Evolutionary conservation across 441 rosid genomes (phyloP).

Genomic region (Aleurites moluccanus): DNA sequence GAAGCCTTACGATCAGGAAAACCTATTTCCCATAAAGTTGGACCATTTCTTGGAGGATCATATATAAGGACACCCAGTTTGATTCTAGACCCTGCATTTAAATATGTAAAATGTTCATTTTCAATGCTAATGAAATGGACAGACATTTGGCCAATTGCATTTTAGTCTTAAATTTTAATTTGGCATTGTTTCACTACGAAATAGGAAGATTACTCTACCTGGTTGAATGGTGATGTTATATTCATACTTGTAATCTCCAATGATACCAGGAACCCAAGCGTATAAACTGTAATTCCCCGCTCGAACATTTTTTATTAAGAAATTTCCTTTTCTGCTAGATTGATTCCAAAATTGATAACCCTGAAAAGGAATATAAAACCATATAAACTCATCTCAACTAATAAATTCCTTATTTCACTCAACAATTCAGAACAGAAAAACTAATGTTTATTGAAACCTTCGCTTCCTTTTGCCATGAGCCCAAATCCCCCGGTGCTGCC

Average conservation of each 20-base stretch:
- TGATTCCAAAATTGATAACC: conserved; percentile 43
- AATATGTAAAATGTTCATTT: not conserved
- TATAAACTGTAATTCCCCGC: conserved; percentile 35
- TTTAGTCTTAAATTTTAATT: no score
- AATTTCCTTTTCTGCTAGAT: conserved; percentile 30
- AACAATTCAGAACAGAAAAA: not conserved
- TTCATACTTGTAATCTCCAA: conserved; percentile 39
- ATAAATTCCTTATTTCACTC: not conserved
- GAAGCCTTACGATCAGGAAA: conserved; percentile 39
- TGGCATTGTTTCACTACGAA: not conserved
- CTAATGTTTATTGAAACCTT: conserved; percentile 24
- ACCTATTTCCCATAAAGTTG: conserved; percentile 42
- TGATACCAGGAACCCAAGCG: conserved; percentile 40
- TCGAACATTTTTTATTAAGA: conserved; percentile 31
- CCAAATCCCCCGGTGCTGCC: conserved; percentile 38
- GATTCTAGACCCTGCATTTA: conserved; percentile 24
- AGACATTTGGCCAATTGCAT: no score
- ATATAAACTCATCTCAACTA: no score
- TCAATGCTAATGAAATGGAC: no score
- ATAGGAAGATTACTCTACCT: conserved; percentile 16
- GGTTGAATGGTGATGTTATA: conserved; percentile 18
- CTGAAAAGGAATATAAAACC: conserved; percentile 15
- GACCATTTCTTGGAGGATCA: conserved; percentile 42
- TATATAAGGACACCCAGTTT: conserved; percentile 24
- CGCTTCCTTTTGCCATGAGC: conserved; percentile 41